These are phyloP conservation scores for Hypoxylon sp. DNA, from an alignment of 2,329 filamentous ascomycete species.

Conservation along the genomic window DNA sequence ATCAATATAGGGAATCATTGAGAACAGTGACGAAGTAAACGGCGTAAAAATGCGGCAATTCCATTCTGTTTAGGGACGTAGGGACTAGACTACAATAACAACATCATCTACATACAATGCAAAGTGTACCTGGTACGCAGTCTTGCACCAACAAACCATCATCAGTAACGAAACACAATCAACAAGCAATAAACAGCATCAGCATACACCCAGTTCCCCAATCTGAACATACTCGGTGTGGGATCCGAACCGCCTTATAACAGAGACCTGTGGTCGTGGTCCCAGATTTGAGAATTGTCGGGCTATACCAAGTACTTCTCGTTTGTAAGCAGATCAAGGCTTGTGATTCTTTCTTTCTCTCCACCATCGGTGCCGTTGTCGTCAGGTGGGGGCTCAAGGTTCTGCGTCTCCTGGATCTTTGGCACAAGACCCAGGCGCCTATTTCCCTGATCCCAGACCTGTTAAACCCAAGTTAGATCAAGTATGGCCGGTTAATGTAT, in stretches of 20 bases:
- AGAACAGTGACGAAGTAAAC: neutral
- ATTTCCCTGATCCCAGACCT: slow-evolving; percentile 74
- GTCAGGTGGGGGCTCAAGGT: slow-evolving; percentile 46
- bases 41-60: slow-evolving; percentile 26
- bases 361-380: slow-evolving; percentile 32
- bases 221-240: slow-evolving; percentile 1
- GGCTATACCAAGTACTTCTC: neutral
- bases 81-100: slow-evolving; percentile 2
- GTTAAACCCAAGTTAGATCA: slow-evolving; percentile 27
- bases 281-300: neutral
- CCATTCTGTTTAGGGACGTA: slow-evolving; percentile 31
- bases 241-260: neutral
- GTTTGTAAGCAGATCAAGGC: slow-evolving; percentile 36
- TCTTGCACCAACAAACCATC: slow-evolving; percentile 1
- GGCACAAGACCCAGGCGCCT: slow-evolving; percentile 71
- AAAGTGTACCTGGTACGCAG: slow-evolving; percentile 4
- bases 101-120: neutral
- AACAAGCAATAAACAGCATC: neutral
- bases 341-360: slow-evolving; percentile 43
- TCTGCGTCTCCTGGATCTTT: slow-evolving; percentile 59
- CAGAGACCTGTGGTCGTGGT: neutral
- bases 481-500: no score
- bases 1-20: neutral
- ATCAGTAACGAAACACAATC: neutral
- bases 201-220: slow-evolving; percentile 3